Percentiles rank a stretch among this genome's conserved stretches.
phyloP scores from a whole-genome alignment of 2,329 filamentous ascomycete genomes.

The Pseudomassariella vexata region DNA sequence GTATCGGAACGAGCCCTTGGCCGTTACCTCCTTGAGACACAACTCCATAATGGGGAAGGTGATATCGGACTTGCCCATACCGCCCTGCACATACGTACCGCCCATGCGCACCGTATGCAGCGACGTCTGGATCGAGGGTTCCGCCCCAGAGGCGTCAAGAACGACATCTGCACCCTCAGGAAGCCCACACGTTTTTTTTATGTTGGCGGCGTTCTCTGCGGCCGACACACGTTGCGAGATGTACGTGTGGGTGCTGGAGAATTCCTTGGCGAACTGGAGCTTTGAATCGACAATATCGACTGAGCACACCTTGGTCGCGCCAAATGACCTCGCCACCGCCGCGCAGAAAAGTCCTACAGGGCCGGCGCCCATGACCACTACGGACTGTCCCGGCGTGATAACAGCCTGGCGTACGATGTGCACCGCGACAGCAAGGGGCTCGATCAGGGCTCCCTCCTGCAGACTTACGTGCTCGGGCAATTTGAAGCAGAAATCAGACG shows the following conservation, averaged over 20 bases:
- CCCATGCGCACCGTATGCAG: conserved; percentile 67
- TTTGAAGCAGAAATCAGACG: conserved; percentile 90
- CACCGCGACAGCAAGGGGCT: conserved; percentile 81
- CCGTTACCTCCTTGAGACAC: conserved; percentile 82
- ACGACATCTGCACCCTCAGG: conserved; percentile 67
- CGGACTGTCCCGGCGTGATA: conserved; percentile 67
- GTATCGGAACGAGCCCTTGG: conserved; percentile 87
- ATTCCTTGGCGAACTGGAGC: conserved; percentile 70
- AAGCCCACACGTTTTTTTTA: conserved; percentile 60
- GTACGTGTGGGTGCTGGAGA: conserved; percentile 68
- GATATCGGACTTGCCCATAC: conserved; percentile 86
- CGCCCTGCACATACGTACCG: conserved; percentile 77
- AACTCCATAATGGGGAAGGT: conserved; percentile 87
- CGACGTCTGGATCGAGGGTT: conserved; percentile 69
- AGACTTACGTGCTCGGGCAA: conserved; percentile 71
- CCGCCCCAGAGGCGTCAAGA: conserved; percentile 75
- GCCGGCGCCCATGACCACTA: conserved; percentile 81
- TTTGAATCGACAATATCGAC: conserved; percentile 81
- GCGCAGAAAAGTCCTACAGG: conserved; percentile 84
- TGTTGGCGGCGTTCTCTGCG: conserved; percentile 66
- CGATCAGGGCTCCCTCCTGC: conserved; percentile 85
- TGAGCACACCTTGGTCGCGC: conserved; percentile 76
- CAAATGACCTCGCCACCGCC: conserved; percentile 77
- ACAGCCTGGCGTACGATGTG: conserved; percentile 74
- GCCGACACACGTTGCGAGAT: conserved; percentile 56